A percentile compares a stretch with the other conserved stretches of the same genome.
Conservation (phyloP, 495 filamentous ascomycete genomes). For the Friedmanniomyces endolithicus region DNA sequence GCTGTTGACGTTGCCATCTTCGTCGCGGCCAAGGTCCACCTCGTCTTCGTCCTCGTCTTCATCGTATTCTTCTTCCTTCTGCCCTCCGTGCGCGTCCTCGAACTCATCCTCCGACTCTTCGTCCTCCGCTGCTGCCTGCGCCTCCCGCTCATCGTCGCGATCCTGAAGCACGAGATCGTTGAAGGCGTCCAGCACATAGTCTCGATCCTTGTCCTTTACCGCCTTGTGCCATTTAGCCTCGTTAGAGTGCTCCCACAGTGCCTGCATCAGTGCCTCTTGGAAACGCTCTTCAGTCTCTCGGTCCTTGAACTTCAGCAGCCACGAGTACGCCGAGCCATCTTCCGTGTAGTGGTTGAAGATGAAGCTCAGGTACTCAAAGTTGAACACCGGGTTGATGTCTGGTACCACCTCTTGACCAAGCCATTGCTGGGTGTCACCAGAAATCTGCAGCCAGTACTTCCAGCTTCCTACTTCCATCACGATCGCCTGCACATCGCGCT, state of each 20-base stretch:
- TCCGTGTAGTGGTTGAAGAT: constrained; percentile 94
- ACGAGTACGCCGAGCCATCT: constrained; percentile 86
- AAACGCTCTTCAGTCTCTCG: constrained; percentile 68
- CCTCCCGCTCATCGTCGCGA: constrained; percentile 43
- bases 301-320: constrained; percentile 86
- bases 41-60: constrained; percentile 87
- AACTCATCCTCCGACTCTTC: constrained; percentile 53
- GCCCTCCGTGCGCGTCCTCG: constrained; percentile 49
- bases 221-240: constrained; percentile 87
- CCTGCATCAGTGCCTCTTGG: constrained; percentile 88
- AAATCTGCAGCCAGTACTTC: constrained; percentile 93
- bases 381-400: constrained; percentile 97
- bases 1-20: constrained; percentile 80
- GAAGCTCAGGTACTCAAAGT: constrained; percentile 94
- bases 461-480: constrained; percentile 82
- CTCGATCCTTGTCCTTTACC: constrained; percentile 70
- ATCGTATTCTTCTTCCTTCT: constrained; percentile 72
- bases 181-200: constrained; percentile 93
- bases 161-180: constrained; percentile 92
- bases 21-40: constrained; percentile 49
- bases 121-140: constrained; percentile 45
- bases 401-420: constrained; percentile 71
- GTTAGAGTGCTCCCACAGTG: constrained; percentile 93
- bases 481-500: constrained; percentile 55
- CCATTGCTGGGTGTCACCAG: constrained; percentile 67